Evolutionary conservation across 2,329 filamentous ascomycete species (phyloP).

Genomic region (Trichophyton rubrum): DNA sequence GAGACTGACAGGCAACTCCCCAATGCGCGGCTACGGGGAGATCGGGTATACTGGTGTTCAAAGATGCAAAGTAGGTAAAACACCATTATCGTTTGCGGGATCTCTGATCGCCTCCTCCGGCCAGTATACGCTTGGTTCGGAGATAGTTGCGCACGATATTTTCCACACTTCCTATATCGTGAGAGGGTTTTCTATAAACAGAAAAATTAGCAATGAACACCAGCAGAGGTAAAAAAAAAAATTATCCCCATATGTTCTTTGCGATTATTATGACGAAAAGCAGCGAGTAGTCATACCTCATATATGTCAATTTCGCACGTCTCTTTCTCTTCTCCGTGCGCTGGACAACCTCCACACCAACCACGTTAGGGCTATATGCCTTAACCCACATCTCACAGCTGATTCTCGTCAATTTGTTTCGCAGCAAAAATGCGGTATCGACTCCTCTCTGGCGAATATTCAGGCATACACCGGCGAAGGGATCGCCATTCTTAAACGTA

Average conservation of each 20-base stretch:
- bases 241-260: neutral
- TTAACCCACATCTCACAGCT: constrained; percentile 98
- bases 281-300: constrained; percentile 45
- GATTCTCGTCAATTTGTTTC: constrained; percentile 73
- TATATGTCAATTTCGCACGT: constrained; percentile 77
- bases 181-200: constrained; percentile 51
- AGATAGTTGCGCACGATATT: constrained; percentile 59
- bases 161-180: constrained; percentile 79
- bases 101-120: constrained; percentile 21
- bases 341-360: constrained; percentile 89
- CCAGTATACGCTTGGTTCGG: constrained; percentile 36
- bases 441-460: constrained; percentile 77
- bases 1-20: neutral
- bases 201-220: neutral
- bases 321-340: constrained; percentile 70
- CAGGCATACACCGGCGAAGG: constrained; percentile 79
- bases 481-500: constrained; percentile 70
- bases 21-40: neutral
- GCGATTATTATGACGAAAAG: neutral
- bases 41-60: neutral
- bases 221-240: neutral
- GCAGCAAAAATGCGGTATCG: constrained; percentile 75
- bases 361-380: constrained; percentile 78
- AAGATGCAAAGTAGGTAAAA: neutral
- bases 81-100: neutral